These are phyloP conservation scores for Chlamydomonas asymmetrica DNA, from an alignment of 139 green algal genomes.

Conservation along the genomic window DNA sequence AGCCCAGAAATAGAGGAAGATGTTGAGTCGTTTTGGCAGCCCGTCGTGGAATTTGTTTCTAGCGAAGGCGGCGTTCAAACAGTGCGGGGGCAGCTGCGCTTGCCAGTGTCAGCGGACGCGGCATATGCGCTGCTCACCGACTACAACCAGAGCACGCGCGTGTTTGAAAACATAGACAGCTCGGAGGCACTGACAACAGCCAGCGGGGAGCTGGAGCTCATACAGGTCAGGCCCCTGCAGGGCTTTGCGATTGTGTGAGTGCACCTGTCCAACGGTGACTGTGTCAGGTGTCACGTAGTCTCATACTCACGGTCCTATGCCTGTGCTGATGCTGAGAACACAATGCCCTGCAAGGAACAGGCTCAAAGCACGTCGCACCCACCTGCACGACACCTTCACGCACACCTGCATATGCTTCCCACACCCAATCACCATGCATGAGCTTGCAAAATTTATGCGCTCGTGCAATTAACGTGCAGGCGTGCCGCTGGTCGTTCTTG, in stretches of 20 bases:
- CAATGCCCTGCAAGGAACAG: neutral
- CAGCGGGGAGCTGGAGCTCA: constrained; percentile 26
- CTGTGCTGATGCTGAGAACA: neutral
- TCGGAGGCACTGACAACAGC: neutral
- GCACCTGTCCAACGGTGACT: neutral
- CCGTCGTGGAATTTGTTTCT: neutral
- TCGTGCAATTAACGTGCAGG: constrained; percentile 25
- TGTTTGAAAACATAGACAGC: constrained; percentile 47
- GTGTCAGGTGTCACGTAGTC: neutral
- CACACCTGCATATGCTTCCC: neutral
- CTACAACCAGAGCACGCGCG: constrained; percentile 15
- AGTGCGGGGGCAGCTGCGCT: neutral
- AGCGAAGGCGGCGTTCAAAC: no score
- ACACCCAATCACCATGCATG: neutral
- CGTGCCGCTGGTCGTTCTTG: constrained; percentile 58
- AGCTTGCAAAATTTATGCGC: neutral
- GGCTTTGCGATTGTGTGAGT: neutral
- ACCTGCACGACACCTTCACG: neutral
- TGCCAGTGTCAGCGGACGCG: neutral
- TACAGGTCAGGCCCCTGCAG: constrained; percentile 23
- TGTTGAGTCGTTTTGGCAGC: no score
- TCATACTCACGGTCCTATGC: neutral
- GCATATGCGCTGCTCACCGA: constrained; percentile 16
- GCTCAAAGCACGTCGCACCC: neutral
- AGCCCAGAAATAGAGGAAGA: no score